phyloP scores from a whole-genome alignment of 495 filamentous ascomycete genomes.

The Neurospora sp. region DNA sequence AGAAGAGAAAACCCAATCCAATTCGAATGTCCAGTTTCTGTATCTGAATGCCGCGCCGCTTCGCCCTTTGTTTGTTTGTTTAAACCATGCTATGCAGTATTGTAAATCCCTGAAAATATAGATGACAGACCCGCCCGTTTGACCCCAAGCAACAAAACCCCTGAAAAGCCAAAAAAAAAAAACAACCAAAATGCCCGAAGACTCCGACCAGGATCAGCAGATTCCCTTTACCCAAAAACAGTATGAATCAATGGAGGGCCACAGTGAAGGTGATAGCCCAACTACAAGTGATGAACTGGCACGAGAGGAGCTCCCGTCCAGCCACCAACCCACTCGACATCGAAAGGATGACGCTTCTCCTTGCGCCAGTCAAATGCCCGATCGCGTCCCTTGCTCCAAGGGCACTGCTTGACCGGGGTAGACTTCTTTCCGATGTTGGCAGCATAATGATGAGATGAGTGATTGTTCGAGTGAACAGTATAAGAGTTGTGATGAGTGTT shows the following conservation, averaged over 20 bases:
- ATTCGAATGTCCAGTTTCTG: constrained; percentile 22
- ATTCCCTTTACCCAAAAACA: constrained; percentile 11
- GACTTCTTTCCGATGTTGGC: constrained; percentile 12
- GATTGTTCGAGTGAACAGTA: constrained; percentile 17
- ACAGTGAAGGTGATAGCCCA: constrained; percentile 26
- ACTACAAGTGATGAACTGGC: constrained; percentile 45
- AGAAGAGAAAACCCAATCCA: constrained; percentile 14
- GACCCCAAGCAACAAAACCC: constrained; percentile 4
- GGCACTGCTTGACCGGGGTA: constrained; percentile 32
- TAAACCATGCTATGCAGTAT: constrained; percentile 27
- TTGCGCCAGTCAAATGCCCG: constrained; percentile 56
- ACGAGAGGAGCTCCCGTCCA: constrained; percentile 38
- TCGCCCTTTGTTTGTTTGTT: constrained; percentile 14
- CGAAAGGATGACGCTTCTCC: constrained; percentile 54
- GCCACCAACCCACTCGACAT: constrained; percentile 83
- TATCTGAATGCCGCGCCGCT: constrained; percentile 1
- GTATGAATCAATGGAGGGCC: constrained; percentile 17
- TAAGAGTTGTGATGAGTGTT: constrained; percentile 15
- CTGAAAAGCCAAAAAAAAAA: constrained; percentile 7
- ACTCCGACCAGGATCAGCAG: constrained; percentile 20
- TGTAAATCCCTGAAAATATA: constrained; percentile 9
- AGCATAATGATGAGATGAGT: constrained; percentile 11
- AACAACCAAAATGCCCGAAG: constrained; percentile 8
- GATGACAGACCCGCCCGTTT: constrained; percentile 5
- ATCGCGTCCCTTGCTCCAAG: constrained; percentile 38